phyloP scores from a whole-genome alignment of 306 rosid genomes.

The Potentilla sterilis region DNA sequence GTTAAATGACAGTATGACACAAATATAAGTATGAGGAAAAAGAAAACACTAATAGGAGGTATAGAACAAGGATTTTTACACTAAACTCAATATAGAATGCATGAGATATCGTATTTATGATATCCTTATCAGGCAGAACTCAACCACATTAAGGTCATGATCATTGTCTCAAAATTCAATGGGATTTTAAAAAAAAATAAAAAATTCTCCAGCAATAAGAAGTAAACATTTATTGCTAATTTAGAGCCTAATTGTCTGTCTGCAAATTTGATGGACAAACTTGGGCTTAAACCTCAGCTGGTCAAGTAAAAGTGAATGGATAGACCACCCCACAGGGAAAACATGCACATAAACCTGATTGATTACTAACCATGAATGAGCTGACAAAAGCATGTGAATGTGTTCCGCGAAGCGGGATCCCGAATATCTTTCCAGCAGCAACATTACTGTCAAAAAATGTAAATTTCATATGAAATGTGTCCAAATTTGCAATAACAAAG shows the following conservation, averaged over 20 bases:
- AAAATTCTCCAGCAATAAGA: not conserved
- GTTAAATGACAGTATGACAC: not conserved
- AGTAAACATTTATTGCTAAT: not conserved
- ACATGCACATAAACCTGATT: not conserved
- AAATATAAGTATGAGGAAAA: not conserved
- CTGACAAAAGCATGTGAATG: conserved; percentile 99
- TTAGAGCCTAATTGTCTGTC: not conserved
- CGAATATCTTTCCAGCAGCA: conserved; percentile 93
- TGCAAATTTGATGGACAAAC: not conserved
- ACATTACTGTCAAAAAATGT: conserved; percentile 67
- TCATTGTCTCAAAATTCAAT: not conserved
- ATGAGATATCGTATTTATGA: not conserved
- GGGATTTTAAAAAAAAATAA: not conserved
- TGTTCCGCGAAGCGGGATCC: conserved; percentile 97
- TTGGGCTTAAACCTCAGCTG: not conserved
- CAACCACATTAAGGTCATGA: not conserved
- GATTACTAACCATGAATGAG: conserved; percentile 81
- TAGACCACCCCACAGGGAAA: not conserved
- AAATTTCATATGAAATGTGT: conserved; percentile 1
- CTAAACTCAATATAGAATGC: not conserved
- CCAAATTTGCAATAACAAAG: conserved; percentile 1
- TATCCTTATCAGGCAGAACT: not conserved
- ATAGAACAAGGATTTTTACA: not conserved
- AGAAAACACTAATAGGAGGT: not conserved
- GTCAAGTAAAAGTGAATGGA: not conserved